Evolutionary conservation across 192 early-diverging fungal genomes (phyloP).

Genomic region (Backusella morwellensis): DNA sequence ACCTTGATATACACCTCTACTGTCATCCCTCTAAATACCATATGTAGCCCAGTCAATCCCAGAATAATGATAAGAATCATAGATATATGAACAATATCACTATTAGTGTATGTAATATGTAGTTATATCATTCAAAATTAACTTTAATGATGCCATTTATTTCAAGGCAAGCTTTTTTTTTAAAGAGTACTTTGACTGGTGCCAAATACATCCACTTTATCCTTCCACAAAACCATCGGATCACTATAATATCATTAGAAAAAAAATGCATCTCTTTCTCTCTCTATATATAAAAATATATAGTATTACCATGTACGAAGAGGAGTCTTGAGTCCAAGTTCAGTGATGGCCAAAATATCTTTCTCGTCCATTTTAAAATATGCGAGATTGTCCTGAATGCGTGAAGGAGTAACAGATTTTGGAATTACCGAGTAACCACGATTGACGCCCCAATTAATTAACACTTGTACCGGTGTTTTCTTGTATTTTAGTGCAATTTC

Average conservation of each 20-base stretch:
- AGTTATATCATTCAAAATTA: no score
- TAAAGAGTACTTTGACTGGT: not conserved
- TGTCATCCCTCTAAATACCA: no score
- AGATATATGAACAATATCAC: no score
- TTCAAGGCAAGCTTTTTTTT: not conserved
- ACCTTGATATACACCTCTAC: no score
- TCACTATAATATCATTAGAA: not conserved
- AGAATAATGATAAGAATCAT: no score
- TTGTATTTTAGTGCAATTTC: slow-evolving; percentile 44
- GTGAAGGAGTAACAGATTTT: slow-evolving; percentile 52
- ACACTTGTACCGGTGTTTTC: slow-evolving; percentile 50
- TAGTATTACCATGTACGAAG: slow-evolving; percentile 15
- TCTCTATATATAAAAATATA: not conserved
- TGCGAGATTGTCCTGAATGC: slow-evolving; percentile 52
- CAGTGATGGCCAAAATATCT: slow-evolving; percentile 19
- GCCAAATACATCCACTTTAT: not conserved
- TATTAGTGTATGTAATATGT: no score
- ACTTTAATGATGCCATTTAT: no score
- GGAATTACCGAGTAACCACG: slow-evolving; percentile 52
- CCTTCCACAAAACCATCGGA: not conserved
- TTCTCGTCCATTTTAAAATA: slow-evolving; percentile 34
- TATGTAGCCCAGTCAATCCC: no score
- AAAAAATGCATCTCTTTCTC: not conserved
- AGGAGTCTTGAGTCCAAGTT: slow-evolving; percentile 12
- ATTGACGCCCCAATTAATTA: slow-evolving; percentile 57